phyloP scores from a whole-genome alignment of 441 rosid species.

The Gossypium trilobum region DNA sequence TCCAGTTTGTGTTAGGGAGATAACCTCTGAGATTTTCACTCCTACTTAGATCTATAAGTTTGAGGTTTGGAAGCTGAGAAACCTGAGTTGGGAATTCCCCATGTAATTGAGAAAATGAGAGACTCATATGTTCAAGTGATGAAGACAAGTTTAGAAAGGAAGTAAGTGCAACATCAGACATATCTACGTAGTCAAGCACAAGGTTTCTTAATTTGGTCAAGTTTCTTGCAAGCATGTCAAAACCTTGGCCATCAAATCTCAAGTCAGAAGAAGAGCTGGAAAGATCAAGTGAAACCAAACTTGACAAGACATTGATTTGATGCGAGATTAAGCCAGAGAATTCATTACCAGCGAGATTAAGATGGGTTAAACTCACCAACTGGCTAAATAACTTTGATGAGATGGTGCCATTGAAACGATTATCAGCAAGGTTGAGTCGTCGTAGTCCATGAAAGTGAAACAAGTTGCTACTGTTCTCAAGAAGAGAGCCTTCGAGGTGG shows the following conservation, averaged over 20 bases:
- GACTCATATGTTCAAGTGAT: background rate
- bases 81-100: conserved; percentile 19
- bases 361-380: background rate
- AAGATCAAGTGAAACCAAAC: conserved; percentile 16
- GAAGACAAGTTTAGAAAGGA: conserved; percentile 10
- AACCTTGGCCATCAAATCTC: background rate
- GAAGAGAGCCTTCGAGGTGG: background rate
- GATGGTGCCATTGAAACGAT: background rate
- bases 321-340: background rate
- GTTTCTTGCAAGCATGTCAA: background rate
- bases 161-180: background rate
- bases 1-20: conserved; percentile 20
- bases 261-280: background rate
- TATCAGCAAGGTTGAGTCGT: background rate
- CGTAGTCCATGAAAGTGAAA: background rate
- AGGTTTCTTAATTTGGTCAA: background rate
- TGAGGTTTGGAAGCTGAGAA: conserved; percentile 16
- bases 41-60: background rate
- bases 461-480: background rate
- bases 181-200: background rate
- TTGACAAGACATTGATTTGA: background rate
- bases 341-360: background rate
- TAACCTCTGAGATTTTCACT: background rate
- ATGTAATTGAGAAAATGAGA: background rate
- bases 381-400: background rate